Evolutionary conservation across 1,284 basidiomycete species (phyloP), one percentile per base, ranked within the genome.

Genomic region (Serendipita sp.): DNA sequence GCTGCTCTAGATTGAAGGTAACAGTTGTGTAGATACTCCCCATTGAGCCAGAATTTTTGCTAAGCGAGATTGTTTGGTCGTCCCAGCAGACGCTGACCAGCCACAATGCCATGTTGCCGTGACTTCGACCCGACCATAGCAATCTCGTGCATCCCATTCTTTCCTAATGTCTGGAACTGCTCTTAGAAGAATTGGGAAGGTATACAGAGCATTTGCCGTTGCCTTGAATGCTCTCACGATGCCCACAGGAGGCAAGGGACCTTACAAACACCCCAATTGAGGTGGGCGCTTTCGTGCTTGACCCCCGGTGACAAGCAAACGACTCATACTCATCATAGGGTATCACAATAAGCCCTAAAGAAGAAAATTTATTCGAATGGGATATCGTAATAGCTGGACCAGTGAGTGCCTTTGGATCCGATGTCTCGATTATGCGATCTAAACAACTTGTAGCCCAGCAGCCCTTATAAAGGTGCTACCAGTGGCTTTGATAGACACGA

Each of bases 341-440:
- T 26, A 71, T 93, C 61, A 74, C 74, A 1, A 83, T 88, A 3
- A 78, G 82, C 42, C 77, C 83, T 1, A 76, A 81, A 58, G 91
- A 91, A 15, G 81, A 82, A 67, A 91, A 93, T 72, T 63, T 93
- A 26, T 82, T 86, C 64, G 73, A 82, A 65, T 93, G 91, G 92
- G 81, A 83, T 65, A 88, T 91, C 64, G 71, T 77, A 13, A 84
- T 94, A 67, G 84, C 82, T 68, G 91, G 87, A 63, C 79, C 82
- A 53, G 91, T 93, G 69, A 68, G 87, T 75, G 43, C 22, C 30
- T 15, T 32, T 29, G 8, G n/a, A 29, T 44, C 12, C 1, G 22
- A 22, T 22, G 22, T 22, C 22, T 22, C 22, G 22, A 22, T 22
- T 22, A 22, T 22, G 42, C 41, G 55, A 61, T 53, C 64, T 22